Base-by-base conservation (phyloP, 1,284 basidiomycete species). In the Moesziomyces globuligerus region DNA sequence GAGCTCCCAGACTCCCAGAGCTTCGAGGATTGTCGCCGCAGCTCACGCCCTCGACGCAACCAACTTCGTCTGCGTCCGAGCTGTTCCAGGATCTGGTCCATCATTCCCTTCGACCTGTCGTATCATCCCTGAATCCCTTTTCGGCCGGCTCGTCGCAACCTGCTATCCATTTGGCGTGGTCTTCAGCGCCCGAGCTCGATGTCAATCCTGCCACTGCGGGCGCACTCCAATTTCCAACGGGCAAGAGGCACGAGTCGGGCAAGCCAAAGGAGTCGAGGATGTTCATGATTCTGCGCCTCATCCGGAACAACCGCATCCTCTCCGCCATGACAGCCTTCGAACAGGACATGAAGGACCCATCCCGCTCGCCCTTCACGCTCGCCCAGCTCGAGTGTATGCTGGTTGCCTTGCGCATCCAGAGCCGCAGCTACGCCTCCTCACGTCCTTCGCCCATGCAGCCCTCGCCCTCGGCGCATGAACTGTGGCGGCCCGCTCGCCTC, bases 291-390 rank as follows among this genome's bases (percentile, higher is more conserved):
- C 18, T 59, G 8, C 58, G 69, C 17, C 40, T 72, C 18, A 56
- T 72, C 37, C 40, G 54, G 6, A 32, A 34, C 41, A 58, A 62
- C 17, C 62, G 69, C 45, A 64, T 72, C 21, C 41, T 72, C 5
- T 72, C 69, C 5, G 69, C 58, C 7, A 72, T 72, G 69, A 36
- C 64, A 11, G 59, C 59, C 4, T 60, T 67, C n/a, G 25, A 24
- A 4, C 48, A 39, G 7, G 64, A 72, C 17, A 20, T 60, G 15
- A 40, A 45, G 13, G 42, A 56, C 17, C 28, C 54, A 3, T 25
- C 3, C 17, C 58, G 59, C 21, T 51, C 21, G 5, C 55, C 59
- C 7, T 64, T 62, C 48, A 56, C 50, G 25, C 17, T 24, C 15
- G 10, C 37, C 18, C 28, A 72, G 18, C 23, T 67, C 26, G 55